phyloP scores from a whole-genome alignment of 176 grass and related monocot species.

The Musa schizocarpa region DNA sequence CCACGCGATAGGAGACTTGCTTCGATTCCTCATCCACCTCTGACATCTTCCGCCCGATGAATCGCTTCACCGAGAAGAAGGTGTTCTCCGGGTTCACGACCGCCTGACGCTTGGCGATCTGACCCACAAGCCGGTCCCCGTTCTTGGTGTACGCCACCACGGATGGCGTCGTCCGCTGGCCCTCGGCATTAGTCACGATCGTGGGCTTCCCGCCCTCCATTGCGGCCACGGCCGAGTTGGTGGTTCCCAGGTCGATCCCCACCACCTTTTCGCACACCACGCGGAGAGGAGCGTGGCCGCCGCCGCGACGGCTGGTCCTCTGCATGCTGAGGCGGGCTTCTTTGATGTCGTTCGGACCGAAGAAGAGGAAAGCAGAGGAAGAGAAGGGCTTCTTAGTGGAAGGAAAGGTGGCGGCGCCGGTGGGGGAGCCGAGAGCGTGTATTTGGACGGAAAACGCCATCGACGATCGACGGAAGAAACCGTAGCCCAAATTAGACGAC shows the following conservation, averaged over 20 bases:
- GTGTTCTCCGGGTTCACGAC: conserved; percentile 81
- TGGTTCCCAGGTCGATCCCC: conserved; percentile 73
- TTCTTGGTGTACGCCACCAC: conserved; percentile 70
- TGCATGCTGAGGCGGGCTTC: conserved; percentile 13
- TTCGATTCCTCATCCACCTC: conserved; percentile 70
- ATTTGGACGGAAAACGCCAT: background rate
- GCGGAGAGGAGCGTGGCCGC: conserved; percentile 40
- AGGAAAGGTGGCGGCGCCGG: conserved; percentile 22
- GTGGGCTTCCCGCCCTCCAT: conserved; percentile 80
- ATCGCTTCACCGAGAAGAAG: conserved; percentile 69
- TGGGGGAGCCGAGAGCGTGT: conserved; percentile 11
- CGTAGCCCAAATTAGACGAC: background rate
- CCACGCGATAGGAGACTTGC: conserved; percentile 57
- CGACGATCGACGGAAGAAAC: background rate
- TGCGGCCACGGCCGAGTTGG: conserved; percentile 68
- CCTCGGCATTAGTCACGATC: conserved; percentile 82
- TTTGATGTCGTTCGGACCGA: background rate
- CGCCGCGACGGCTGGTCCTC: conserved; percentile 27
- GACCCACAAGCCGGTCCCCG: conserved; percentile 60
- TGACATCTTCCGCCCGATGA: conserved; percentile 71
- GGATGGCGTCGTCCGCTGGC: conserved; percentile 66
- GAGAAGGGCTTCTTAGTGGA: conserved; percentile 28
- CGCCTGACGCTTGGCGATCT: conserved; percentile 81
- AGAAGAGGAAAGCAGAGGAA: conserved; percentile 25
- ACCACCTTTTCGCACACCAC: conserved; percentile 62